phyloP scores from a whole-genome alignment of 2,329 filamentous ascomycete species.

The Cladosporium sp. region DNA sequence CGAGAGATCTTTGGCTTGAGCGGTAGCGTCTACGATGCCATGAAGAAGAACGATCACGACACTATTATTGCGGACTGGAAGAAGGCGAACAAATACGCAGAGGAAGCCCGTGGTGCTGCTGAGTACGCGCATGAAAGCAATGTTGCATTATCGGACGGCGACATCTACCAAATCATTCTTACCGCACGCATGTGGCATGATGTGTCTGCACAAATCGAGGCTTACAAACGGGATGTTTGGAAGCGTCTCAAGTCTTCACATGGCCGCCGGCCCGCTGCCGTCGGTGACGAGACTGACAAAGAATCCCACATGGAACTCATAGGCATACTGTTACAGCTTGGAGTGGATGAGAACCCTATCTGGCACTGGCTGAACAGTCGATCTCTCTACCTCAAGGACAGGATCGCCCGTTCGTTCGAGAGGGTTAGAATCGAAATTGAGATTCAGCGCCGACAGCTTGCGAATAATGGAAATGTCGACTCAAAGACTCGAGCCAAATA shows the following conservation, averaged over 20 bases:
- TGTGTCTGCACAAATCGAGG: conserved; percentile 78
- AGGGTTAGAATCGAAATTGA: conserved; percentile 90
- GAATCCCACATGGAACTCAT: conserved; percentile 94
- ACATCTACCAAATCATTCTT: conserved; percentile 81
- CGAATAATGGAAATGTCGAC: conserved; percentile 66
- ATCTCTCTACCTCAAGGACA: conserved; percentile 83
- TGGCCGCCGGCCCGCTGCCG: conserved; percentile 22
- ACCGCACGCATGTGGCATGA: conserved; percentile 94
- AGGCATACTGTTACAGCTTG: conserved; percentile 80
- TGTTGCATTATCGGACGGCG: conserved; percentile 63
- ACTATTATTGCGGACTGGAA: conserved; percentile 80
- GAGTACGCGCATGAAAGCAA: conserved; percentile 47
- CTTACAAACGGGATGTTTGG: conserved; percentile 88
- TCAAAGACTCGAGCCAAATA: conserved; percentile 67
- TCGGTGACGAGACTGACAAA: conserved; percentile 38
- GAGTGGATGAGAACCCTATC: conserved; percentile 92
- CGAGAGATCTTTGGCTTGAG: conserved; percentile 79
- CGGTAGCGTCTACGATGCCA: conserved; percentile 70
- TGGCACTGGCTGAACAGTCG: conserved; percentile 92
- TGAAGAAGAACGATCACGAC: conserved; percentile 88
- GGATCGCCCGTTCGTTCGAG: conserved; percentile 74
- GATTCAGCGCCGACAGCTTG: conserved; percentile 75
- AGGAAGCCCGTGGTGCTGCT: conserved; percentile 68
- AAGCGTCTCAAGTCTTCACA: conserved; percentile 53
- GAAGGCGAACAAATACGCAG: conserved; percentile 73